phyloP scores from a whole-genome alignment of 768 basidiomycete species.

The Mycena rosella region DNA sequence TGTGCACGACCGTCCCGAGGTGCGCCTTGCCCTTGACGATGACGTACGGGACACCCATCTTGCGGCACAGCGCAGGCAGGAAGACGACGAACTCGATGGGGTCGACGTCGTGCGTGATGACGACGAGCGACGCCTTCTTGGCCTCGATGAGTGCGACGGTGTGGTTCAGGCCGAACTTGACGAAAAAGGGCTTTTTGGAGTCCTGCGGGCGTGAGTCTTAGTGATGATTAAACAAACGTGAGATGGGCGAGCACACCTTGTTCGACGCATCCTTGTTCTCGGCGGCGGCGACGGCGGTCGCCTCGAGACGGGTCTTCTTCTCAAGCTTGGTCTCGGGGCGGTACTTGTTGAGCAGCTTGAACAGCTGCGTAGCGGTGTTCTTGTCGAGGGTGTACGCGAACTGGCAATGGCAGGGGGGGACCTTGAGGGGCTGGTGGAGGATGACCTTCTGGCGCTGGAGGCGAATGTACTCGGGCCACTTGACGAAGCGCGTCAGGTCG shows the following conservation, averaged over 20 bases:
- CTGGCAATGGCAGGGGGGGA: slow-evolving; percentile 97
- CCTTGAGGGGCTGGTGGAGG: slow-evolving; percentile 97
- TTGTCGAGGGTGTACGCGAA: slow-evolving; percentile 99
- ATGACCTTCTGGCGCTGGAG: slow-evolving; percentile 99
- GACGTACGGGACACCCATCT: slow-evolving; percentile 99
- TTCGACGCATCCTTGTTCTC: slow-evolving; percentile 79
- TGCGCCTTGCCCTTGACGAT: slow-evolving; percentile 99
- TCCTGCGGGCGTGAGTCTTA: slow-evolving; percentile 57
- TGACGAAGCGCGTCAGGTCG: slow-evolving; percentile 97
- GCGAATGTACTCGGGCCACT: slow-evolving; percentile 99
- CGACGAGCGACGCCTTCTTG: slow-evolving; percentile 96
- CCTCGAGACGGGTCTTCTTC: slow-evolving; percentile 94
- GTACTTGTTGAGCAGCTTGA: slow-evolving; percentile 99
- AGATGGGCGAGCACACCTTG: slow-evolving; percentile 51
- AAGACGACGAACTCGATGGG: slow-evolving; percentile 99
- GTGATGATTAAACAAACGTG: not conserved
- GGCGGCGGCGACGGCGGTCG: slow-evolving; percentile 81
- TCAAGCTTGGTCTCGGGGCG: slow-evolving; percentile 95
- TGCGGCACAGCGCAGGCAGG: slow-evolving; percentile 97
- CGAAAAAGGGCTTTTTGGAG: slow-evolving; percentile 94
- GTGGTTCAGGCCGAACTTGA: slow-evolving; percentile 98
- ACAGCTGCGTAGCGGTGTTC: slow-evolving; percentile 98
- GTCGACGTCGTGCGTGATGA: slow-evolving; percentile 98
- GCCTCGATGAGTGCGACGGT: slow-evolving; percentile 94
- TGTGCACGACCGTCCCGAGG: slow-evolving; percentile 97